A percentile compares a stretch with the other conserved stretches of the same genome.
These are phyloP conservation scores for Acanthamoeba pearcei DNA, from an alignment of 208 protist genomes.

Conservation along the genomic window DNA sequence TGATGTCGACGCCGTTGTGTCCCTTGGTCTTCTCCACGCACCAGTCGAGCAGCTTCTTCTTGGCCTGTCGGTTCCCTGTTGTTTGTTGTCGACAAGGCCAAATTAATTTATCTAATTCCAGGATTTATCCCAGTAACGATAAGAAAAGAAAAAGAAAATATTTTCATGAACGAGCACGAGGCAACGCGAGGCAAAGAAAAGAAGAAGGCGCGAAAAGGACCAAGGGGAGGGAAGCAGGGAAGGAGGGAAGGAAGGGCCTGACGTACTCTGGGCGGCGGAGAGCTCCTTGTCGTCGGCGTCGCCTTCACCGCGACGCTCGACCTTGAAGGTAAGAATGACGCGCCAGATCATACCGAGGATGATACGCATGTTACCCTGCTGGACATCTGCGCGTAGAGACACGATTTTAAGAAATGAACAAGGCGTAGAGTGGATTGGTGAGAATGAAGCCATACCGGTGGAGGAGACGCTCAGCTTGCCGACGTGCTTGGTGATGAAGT, in stretches of 20 bases:
- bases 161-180: not conserved
- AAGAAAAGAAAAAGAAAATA: not conserved
- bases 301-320: constrained; percentile 80
- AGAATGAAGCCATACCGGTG: not conserved
- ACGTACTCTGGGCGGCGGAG: constrained; percentile 47
- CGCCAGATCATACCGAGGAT: constrained; percentile 86
- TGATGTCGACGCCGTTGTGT: constrained; percentile 85
- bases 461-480: constrained; percentile 76
- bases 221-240: not conserved
- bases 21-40: constrained; percentile 86
- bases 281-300: constrained; percentile 47
- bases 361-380: constrained; percentile 75
- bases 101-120: not conserved
- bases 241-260: not conserved
- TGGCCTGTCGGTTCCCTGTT: constrained; percentile 73
- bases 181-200: not conserved
- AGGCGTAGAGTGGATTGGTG: not conserved
- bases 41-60: constrained; percentile 85
- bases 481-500: constrained; percentile 79
- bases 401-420: not conserved
- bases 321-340: constrained; percentile 82
- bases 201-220: not conserved
- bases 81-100: not conserved
- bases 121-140: not conserved
- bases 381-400: not conserved